Conservation (phyloP, 495 filamentous ascomycete genomes). For the Geoglossum glabrum region DNA sequence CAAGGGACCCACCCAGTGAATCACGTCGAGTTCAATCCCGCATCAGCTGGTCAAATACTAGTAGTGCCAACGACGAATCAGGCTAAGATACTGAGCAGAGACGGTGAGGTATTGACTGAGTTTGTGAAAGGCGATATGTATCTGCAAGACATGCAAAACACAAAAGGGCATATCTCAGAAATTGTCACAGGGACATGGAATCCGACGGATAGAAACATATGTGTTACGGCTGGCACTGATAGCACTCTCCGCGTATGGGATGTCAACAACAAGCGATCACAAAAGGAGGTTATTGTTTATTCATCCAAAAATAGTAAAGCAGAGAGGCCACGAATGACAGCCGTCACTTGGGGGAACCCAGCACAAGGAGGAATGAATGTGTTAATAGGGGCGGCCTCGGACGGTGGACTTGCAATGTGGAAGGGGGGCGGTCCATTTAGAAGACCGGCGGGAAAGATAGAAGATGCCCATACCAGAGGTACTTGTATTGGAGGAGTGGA, state of each 20-base stretch:
- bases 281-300: constrained; percentile 86
- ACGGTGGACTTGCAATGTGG: constrained; percentile 87
- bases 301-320: constrained; percentile 78
- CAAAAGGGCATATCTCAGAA: constrained; percentile 86
- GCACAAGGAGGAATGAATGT: constrained; percentile 56
- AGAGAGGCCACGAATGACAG: constrained; percentile 83
- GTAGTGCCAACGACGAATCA: constrained; percentile 75
- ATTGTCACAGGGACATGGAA: constrained; percentile 75
- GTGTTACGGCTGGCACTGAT: constrained; percentile 79
- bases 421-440: constrained; percentile 69
- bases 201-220: constrained; percentile 60
- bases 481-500: constrained; percentile 93
- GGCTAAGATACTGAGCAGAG: constrained; percentile 69
- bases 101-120: constrained; percentile 67
- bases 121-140: constrained; percentile 98
- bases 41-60: constrained; percentile 61
- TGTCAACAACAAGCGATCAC: constrained; percentile 62
- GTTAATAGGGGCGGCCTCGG: constrained; percentile 70
- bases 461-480: constrained; percentile 59
- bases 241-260: constrained; percentile 95
- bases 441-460: constrained; percentile 69
- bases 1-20: constrained; percentile 76
- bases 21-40: constrained; percentile 66
- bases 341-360: constrained; percentile 69
- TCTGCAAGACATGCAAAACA: constrained; percentile 84